A percentile compares a stretch with the other conserved stretches of the same genome.
These are phyloP conservation scores for Pseudognaphalium luteoalbum DNA, from an alignment of 129 eudicot species.

Conservation along the genomic window DNA sequence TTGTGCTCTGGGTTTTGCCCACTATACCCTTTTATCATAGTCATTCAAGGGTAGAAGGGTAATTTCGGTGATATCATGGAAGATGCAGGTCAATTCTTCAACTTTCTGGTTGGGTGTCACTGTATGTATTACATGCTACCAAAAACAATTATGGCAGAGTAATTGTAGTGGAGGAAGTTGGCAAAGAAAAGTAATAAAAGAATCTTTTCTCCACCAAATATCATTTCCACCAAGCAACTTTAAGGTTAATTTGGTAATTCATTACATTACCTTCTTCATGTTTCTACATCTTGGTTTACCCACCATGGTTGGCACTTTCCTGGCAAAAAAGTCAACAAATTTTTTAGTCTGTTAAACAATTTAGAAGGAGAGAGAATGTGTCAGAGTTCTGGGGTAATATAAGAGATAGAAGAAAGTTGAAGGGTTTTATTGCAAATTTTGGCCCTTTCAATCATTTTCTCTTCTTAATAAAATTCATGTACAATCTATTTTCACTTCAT, in stretches of 20 bases:
- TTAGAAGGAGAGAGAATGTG: neutral
- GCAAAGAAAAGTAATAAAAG: slow-evolving; percentile 20
- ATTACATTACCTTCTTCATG: neutral
- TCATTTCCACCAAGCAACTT: slow-evolving; percentile 17
- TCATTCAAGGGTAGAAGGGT: slow-evolving; percentile 19
- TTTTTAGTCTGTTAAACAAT: slow-evolving; percentile 10
- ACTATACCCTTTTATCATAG: slow-evolving; percentile 8
- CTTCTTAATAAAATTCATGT: too few relatives aligned
- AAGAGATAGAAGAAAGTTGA: neutral
- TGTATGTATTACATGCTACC: slow-evolving; percentile 6
- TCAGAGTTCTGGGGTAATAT: neutral
- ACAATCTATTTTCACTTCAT: too few relatives aligned
- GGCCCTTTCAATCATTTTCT: neutral
- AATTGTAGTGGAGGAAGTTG: slow-evolving; percentile 28
- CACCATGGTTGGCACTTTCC: slow-evolving; percentile 31
- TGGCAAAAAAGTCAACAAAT: slow-evolving; percentile 19
- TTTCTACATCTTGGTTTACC: slow-evolving; percentile 7
- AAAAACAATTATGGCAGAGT: slow-evolving; percentile 12
- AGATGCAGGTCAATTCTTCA: slow-evolving; percentile 24
- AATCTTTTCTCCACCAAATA: slow-evolving; percentile 7
- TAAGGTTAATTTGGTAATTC: slow-evolving; percentile 18
- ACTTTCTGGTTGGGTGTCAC: slow-evolving; percentile 17
- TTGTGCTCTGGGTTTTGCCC: slow-evolving; percentile 27
- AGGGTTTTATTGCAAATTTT: neutral
- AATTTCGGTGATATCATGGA: slow-evolving; percentile 2